Conservation (phyloP, 345 rosid genomes). For the Noccaea caerulescens region DNA sequence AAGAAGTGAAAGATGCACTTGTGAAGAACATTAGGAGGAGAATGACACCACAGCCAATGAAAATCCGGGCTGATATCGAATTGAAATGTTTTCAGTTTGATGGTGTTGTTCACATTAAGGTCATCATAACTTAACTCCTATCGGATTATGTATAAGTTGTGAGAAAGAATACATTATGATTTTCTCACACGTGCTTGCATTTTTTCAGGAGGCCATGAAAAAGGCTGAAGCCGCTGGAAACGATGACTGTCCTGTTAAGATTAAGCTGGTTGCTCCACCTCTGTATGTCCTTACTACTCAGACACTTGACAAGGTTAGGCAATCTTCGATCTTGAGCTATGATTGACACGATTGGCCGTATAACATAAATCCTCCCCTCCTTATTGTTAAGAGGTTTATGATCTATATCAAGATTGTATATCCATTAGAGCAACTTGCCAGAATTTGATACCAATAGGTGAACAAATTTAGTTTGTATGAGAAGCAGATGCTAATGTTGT, state of each 20-base stretch:
- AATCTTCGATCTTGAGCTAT: slow-evolving; percentile 1
- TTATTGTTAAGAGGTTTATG: slow-evolving; percentile 6
- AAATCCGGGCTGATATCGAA: slow-evolving; percentile 93
- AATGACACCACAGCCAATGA: slow-evolving; percentile 97
- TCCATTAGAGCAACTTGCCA: background rate
- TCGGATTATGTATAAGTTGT: background rate
- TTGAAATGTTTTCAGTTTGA: slow-evolving; percentile 98
- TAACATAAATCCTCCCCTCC: background rate
- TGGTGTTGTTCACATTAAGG: slow-evolving; percentile 98
- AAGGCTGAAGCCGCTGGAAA: slow-evolving; percentile 97
- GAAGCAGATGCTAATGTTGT: slow-evolving; percentile 3
- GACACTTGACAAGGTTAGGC: slow-evolving; percentile 91
- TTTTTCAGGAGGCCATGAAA: slow-evolving; percentile 85
- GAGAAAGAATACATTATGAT: background rate
- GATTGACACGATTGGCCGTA: slow-evolving; percentile 2
- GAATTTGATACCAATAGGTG: slow-evolving; percentile 1
- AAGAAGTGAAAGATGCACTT: slow-evolving; percentile 84
- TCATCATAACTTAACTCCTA: slow-evolving; percentile 38
- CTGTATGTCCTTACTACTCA: slow-evolving; percentile 96
- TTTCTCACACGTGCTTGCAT: slow-evolving; percentile 27
- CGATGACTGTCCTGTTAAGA: slow-evolving; percentile 91
- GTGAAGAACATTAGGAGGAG: slow-evolving; percentile 87
- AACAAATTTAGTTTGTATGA: background rate
- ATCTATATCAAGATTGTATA: slow-evolving; percentile 3
- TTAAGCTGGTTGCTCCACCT: slow-evolving; percentile 95